phyloP scores from a whole-genome alignment of 805 yeast species.

The Wickerhamiella australiensis region DNA sequence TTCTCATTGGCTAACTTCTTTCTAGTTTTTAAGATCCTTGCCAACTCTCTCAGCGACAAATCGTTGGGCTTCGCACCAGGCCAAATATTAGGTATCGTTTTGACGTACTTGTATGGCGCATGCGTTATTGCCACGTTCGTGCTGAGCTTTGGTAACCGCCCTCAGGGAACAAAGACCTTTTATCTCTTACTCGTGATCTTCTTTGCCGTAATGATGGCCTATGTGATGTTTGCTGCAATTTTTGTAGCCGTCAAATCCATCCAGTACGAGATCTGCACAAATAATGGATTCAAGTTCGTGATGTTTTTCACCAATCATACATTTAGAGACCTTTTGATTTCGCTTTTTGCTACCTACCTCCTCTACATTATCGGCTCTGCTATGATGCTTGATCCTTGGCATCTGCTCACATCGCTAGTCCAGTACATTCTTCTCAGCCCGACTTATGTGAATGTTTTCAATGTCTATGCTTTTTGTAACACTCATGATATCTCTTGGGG shows the following conservation, averaged over 20 bases:
- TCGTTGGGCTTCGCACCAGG: conserved; percentile 61
- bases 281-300: conserved; percentile 35
- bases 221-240: conserved; percentile 79
- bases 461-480: conserved; percentile 91
- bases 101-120: conserved; percentile 75
- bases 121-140: conserved; percentile 78
- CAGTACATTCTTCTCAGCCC: conserved; percentile 83
- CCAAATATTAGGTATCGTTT: conserved; percentile 58
- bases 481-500: conserved; percentile 98
- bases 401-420: conserved; percentile 74
- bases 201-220: conserved; percentile 80
- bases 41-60: conserved; percentile 57
- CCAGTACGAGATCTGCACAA: conserved; percentile 38
- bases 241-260: conserved; percentile 67
- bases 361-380: conserved; percentile 69
- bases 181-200: conserved; percentile 62
- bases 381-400: conserved; percentile 80
- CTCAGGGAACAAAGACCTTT: conserved; percentile 74
- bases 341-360: conserved; percentile 71
- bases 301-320: conserved; percentile 37
- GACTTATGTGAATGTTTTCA: conserved; percentile 77
- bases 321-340: conserved; percentile 78
- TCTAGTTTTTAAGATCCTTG: conserved; percentile 76
- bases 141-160: conserved; percentile 85
- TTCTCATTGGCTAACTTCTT: conserved; percentile 84